Evolutionary conservation across 208 protist species (phyloP).

Genomic region (Crithidia expoeki): DNA sequence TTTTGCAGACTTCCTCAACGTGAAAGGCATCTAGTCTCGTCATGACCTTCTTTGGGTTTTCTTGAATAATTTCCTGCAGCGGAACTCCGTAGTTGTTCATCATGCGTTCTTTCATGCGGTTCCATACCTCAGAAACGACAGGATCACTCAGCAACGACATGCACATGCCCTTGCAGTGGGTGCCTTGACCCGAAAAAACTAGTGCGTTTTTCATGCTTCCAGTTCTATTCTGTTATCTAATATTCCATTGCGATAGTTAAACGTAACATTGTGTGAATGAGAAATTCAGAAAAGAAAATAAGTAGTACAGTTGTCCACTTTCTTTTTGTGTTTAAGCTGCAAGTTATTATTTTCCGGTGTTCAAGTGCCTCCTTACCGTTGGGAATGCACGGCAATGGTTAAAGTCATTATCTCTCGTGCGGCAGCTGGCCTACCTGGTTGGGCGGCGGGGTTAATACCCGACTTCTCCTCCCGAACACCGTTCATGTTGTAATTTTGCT

Average conservation of each 20-base stretch:
- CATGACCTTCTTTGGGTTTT: conserved; percentile 65
- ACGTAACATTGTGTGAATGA: background rate
- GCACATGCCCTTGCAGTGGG: conserved; percentile 79
- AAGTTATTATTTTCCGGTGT: no score
- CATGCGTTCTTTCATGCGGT: conserved; percentile 77
- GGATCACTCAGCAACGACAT: conserved; percentile 53
- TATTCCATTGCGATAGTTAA: background rate
- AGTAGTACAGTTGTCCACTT: no score
- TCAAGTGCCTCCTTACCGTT: no score
- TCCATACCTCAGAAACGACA: conserved; percentile 58
- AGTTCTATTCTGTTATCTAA: no score
- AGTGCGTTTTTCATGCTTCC: conserved; percentile 53
- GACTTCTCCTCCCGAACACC: no score
- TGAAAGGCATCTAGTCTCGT: conserved; percentile 59
- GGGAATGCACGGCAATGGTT: no score
- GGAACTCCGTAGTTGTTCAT: conserved; percentile 71
- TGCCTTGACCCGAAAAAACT: conserved; percentile 84
- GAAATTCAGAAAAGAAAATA: background rate
- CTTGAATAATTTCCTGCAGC: conserved; percentile 74
- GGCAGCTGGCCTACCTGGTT: no score
- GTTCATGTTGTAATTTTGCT: no score
- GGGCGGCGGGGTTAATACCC: no score
- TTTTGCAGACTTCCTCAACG: conserved; percentile 41
- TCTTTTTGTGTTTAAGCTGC: no score
- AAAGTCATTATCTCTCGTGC: no score